A percentile compares a stretch with the other conserved stretches of the same genome.
Evolutionary conservation across 495 filamentous ascomycete species (phyloP).

Genomic region (Tuber aestivum): DNA sequence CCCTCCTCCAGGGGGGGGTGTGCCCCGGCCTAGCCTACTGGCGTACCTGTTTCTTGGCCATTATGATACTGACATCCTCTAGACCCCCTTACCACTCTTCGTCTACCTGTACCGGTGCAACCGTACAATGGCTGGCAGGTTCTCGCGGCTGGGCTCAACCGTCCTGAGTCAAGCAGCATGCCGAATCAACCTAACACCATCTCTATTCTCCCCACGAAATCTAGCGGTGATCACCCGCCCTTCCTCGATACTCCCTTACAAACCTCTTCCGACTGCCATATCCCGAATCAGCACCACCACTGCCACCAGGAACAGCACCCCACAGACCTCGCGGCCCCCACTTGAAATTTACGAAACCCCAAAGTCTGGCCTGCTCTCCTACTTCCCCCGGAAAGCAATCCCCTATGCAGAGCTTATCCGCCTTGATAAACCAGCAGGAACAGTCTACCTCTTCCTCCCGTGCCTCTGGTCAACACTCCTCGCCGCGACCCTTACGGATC

Average conservation of each 20-base stretch:
- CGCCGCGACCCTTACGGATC: slow-evolving; percentile 53
- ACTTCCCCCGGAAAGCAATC: slow-evolving; percentile 67
- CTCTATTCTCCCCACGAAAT: neutral
- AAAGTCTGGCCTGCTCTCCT: slow-evolving; percentile 67
- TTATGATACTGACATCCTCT: neutral
- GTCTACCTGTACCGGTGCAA: too few relatives aligned
- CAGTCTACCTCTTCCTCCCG: slow-evolving; percentile 93
- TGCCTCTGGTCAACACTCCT: slow-evolving; percentile 84
- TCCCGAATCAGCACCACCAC: slow-evolving; percentile 13
- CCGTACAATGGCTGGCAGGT: neutral
- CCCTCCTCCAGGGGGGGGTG: neutral
- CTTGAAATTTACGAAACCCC: slow-evolving; percentile 58
- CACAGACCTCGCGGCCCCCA: slow-evolving; percentile 31
- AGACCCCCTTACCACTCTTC: neutral
- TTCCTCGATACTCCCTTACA: slow-evolving; percentile 20
- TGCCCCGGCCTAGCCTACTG: neutral
- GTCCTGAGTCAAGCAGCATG: neutral
- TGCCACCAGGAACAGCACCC: slow-evolving; percentile 14
- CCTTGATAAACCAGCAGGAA: slow-evolving; percentile 89
- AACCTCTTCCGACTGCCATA: neutral
- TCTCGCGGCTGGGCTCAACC: neutral
- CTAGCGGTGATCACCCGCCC: neutral
- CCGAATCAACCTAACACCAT: neutral
- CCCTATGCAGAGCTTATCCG: slow-evolving; percentile 92
- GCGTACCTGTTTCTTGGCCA: neutral